These are phyloP conservation scores for Phialophora chinensis DNA, from an alignment of 2,329 filamentous ascomycete genomes.

Conservation along the genomic window DNA sequence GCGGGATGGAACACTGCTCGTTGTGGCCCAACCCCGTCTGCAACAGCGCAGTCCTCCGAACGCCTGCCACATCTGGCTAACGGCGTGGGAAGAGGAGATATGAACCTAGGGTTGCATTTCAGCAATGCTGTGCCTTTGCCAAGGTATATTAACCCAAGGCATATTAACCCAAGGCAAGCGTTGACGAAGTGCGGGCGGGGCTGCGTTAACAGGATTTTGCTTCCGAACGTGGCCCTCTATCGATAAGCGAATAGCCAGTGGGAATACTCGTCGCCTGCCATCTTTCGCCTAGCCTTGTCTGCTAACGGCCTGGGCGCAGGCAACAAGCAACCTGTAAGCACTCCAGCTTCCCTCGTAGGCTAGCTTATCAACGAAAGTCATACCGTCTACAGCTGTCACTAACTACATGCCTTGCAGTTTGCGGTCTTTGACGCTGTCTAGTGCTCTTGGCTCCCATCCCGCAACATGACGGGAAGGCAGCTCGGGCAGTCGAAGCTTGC, in stretches of 20 bases:
- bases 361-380: neutral
- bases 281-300: neutral
- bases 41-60: neutral
- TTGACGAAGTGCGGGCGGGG: no score
- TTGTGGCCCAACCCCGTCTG: neutral
- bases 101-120: neutral
- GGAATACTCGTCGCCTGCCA: neutral
- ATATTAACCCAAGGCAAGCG: no score
- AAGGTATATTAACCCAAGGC: neutral
- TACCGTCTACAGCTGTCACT: neutral
- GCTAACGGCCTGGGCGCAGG: neutral
- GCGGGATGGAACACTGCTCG: neutral
- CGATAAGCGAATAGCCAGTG: conserved; percentile 5
- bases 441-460: neutral
- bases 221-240: neutral
- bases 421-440: neutral
- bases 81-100: neutral
- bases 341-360: neutral
- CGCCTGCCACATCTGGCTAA: neutral
- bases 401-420: neutral
- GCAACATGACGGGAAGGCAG: neutral
- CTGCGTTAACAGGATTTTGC: neutral
- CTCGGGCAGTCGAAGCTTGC: neutral
- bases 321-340: neutral
- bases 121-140: neutral